Percentiles rank a stretch among this genome's conserved stretches.
Conservation (phyloP, 805 yeast species). For the Candida palmyrensis region DNA sequence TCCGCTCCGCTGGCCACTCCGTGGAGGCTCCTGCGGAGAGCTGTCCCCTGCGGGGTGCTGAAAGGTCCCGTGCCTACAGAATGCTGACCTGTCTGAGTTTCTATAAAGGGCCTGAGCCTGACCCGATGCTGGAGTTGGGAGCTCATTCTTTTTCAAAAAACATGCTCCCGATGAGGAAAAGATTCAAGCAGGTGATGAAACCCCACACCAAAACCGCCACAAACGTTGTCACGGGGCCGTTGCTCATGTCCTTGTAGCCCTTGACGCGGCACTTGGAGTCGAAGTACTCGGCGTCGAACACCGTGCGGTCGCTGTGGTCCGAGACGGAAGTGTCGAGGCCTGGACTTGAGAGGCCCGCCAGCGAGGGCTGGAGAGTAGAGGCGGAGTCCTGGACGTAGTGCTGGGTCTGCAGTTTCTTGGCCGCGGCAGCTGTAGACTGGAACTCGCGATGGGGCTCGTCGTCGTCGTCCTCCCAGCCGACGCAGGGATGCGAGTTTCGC, state of each 20-base stretch:
- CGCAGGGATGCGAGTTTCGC: slow-evolving; percentile 38
- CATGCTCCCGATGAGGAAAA: slow-evolving; percentile 52
- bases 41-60: not conserved
- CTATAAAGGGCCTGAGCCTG: no score
- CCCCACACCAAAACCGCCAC: slow-evolving; percentile 63
- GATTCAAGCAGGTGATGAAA: slow-evolving; percentile 63
- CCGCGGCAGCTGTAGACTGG: not conserved
- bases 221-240: slow-evolving; percentile 49
- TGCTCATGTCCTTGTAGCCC: slow-evolving; percentile 62
- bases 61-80: no score
- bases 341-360: not conserved
- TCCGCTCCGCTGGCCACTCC: slow-evolving; percentile 1
- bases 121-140: no score
- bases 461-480: slow-evolving; percentile 35
- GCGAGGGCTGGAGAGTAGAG: not conserved
- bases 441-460: slow-evolving; percentile 14
- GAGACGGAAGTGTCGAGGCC: not conserved
- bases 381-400: not conserved
- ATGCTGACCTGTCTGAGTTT: no score
- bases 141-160: slow-evolving; percentile 23
- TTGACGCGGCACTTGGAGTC: slow-evolving; percentile 18
- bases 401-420: not conserved
- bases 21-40: slow-evolving; percentile 1
- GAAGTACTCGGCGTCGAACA: not conserved
- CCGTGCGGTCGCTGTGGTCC: not conserved